Base-by-base conservation (phyloP, 305 asterid species). In the Fraxinus albicans region DNA sequence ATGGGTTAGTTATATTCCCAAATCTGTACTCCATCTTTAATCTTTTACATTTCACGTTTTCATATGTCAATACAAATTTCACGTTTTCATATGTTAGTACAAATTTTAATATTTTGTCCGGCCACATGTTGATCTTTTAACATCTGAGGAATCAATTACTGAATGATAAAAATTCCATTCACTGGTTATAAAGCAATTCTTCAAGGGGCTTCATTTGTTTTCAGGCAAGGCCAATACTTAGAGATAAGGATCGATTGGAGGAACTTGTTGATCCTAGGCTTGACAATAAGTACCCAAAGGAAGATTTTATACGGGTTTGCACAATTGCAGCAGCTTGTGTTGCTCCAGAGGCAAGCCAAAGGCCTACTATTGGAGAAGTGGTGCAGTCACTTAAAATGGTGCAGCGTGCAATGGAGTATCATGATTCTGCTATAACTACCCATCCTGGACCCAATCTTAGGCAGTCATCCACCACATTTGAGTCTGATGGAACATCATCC, bases 271-370 rank as follows among this genome's bases (percentile, higher is more conserved):
- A 96, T 82, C 96, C 94, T 77, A 89, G 92, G 84, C 93, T 96
- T 1, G 91, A 86, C 4, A 92, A 92, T 4, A 96, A 93, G 87
- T 96, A 93, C 82, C 98, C 98, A 6, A 93, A 81, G 86, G 97
- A 96, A 90, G 98, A 96, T 78, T 93, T 91, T 82, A 73, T 87
- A 72, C 90, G 97, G 79, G 99, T 96, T 70, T 94, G 99, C 92
- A 94, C 99, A 69, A 90, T 96, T 50, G 98, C 98, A 8, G 99
- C 99, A n/a, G 99, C 99, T 88, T 96, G 98, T 85, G 98, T 96
- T 42, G 94, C 99, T 44, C 92, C 97, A 4, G 97, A 93, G 76
- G 97, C 98, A 53, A 86, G 84, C 86, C 98, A 94, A 87, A 90
- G 98, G 77, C 98, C 99, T 6, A 91, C 98, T 1, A 96, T 94